These are phyloP conservation scores for Panaeolus cyanescens DNA, from an alignment of 768 basidiomycete genomes.

Conservation along the genomic window DNA sequence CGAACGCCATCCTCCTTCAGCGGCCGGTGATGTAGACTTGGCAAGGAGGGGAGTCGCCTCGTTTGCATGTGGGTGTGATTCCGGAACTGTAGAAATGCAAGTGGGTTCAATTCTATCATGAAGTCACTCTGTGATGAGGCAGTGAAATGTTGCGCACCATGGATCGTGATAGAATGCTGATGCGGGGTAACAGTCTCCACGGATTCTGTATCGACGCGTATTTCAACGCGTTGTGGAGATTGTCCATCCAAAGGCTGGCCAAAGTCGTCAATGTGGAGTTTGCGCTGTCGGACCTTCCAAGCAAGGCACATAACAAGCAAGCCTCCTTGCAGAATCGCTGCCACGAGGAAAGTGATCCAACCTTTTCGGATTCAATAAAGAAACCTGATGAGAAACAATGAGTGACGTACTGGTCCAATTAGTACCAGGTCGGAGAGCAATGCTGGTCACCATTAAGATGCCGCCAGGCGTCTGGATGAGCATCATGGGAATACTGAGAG, in stretches of 20 bases:
- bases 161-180: background rate
- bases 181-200: background rate
- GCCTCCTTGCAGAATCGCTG: constrained; percentile 82
- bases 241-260: constrained; percentile 49
- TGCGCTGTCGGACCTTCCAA: constrained; percentile 81
- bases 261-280: constrained; percentile 86
- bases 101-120: background rate
- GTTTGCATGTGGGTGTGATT: background rate
- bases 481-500: constrained; percentile 96
- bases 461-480: constrained; percentile 90
- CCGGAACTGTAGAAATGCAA: background rate
- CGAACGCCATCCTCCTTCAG: background rate
- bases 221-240: background rate
- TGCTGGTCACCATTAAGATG: constrained; percentile 81
- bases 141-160: background rate
- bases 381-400: background rate
- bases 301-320: constrained; percentile 83
- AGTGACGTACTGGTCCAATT: constrained; percentile 76
- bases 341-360: constrained; percentile 80
- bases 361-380: constrained; percentile 36
- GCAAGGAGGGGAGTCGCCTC: background rate
- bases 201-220: background rate
- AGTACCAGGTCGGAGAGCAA: constrained; percentile 76
- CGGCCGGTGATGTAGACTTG: background rate
- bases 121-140: background rate